Base-by-base conservation (phyloP, 257 asterid genomes). In the Nyctanthes arbortristis region DNA sequence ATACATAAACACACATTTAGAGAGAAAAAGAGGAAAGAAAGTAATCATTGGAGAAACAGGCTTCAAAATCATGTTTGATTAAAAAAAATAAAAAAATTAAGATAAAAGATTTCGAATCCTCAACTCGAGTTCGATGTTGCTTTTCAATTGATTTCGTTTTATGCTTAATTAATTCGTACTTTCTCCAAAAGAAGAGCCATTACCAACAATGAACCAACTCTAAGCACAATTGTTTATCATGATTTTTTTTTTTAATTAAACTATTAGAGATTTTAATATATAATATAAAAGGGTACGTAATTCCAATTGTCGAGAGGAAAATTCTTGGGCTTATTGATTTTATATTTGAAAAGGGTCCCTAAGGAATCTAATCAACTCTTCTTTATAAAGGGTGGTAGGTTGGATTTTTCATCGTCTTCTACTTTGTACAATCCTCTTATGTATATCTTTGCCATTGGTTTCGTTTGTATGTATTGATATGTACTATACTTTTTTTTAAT, bases 201-300 rank as follows among this genome's bases (percentile, higher is more conserved):
- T 79, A 78, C 86, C 91, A 83, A 79, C 88, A 76, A 62, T 32
- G 84, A 77, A 71, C 75, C 86, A 80, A 80, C 84, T 82, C 79
- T 74, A 58, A 47, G 40, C 33, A 58, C 66, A 40, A 69, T 78
- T 68, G 67, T 57, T 71, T 76, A 64, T 10, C 16, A 31, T 39
- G 20, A 20, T 20, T 3, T 47, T 49, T 45, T 49, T 45, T 18
- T 49, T n/a, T n/a, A n/a, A n/a, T n/a, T n/a, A n/a, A n/a, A n/a
- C 1, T 52, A 18, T 64, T 68, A 28, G 13, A 30, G 16, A 57
- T 3, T 76, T 67, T 63, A 24, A 55, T 39, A 63, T 65, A 82
- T 77, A 87, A 55, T 35, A 65, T 9, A 66, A 62, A 54, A 79
- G 65, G 73, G 70, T 67, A 68, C 56, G 22, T 60, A 37, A 32